Percentiles rank a stretch among this genome's conserved stretches.
Evolutionary conservation across 106 monocot genomes (phyloP).

Genomic region (Apostasia ramifera): DNA sequence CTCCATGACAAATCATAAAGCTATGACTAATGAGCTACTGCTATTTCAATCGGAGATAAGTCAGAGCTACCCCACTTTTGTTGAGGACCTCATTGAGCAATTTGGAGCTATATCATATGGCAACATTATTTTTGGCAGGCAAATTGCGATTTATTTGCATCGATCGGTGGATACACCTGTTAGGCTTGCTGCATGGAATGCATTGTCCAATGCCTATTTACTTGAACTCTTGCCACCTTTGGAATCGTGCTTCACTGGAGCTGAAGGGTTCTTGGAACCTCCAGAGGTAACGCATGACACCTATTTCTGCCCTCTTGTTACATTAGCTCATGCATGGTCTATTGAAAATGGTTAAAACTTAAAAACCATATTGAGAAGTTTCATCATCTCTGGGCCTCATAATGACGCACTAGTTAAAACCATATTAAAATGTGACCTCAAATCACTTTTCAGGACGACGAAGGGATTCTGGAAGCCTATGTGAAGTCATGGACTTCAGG

Average conservation of each 20-base stretch:
- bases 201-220: constrained; percentile 52
- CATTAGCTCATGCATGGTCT: background rate
- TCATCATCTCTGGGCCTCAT: background rate
- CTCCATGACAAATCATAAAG: constrained; percentile 1
- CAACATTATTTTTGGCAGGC: constrained; percentile 70
- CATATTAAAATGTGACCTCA: background rate
- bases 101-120: constrained; percentile 95
- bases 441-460: constrained; percentile 49
- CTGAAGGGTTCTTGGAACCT: constrained; percentile 77
- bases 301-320: background rate
- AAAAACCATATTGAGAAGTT: background rate
- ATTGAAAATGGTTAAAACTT: background rate
- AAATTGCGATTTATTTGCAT: constrained; percentile 81
- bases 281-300: constrained; percentile 41
- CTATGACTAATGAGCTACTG: constrained; percentile 19
- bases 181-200: constrained; percentile 77
- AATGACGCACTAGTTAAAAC: background rate
- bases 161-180: constrained; percentile 37
- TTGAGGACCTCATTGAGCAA: constrained; percentile 80
- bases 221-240: constrained; percentile 75
- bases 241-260: constrained; percentile 50
- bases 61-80: constrained; percentile 76
- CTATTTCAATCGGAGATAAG: constrained; percentile 56
- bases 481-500: constrained; percentile 76
- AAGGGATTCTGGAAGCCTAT: constrained; percentile 77